Conservation (phyloP, 2,329 filamentous ascomycete genomes). For the Dactylellina drechsleri region DNA sequence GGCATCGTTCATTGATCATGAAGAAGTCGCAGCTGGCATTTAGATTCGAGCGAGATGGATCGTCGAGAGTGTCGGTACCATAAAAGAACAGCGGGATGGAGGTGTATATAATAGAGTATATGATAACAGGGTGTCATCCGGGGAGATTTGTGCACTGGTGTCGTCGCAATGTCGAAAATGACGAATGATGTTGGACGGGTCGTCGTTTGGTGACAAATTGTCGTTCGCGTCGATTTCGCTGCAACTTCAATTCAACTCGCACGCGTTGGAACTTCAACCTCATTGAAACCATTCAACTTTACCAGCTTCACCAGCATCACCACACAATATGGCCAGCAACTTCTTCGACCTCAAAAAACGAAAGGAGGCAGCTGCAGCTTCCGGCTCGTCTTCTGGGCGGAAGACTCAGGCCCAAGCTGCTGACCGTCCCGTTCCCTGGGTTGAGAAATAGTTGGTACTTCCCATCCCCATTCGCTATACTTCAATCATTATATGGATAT, state of each 20-base stretch:
- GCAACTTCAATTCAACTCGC: neutral
- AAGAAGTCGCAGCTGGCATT: conserved; percentile 23
- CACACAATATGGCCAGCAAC: conserved; percentile 55
- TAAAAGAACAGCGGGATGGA: too few relatives aligned
- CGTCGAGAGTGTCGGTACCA: too few relatives aligned
- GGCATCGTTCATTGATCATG: conserved; percentile 56
- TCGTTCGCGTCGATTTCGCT: conserved; percentile 3
- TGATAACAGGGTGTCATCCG: too few relatives aligned
- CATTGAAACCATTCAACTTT: conserved; percentile 11
- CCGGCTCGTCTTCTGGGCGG: conserved; percentile 67
- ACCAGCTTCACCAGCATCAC: neutral
- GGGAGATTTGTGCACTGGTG: too few relatives aligned
- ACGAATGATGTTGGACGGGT: too few relatives aligned
- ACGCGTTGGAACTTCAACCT: neutral
- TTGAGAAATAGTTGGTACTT: conserved; percentile 89
- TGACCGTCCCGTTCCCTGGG: conserved; percentile 75
- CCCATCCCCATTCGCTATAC: conserved; percentile 13
- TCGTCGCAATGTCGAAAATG: too few relatives aligned
- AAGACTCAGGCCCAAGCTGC: conserved; percentile 72
- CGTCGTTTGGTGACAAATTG: conserved; percentile 3
- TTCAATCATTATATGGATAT: neutral
- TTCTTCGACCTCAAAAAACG: conserved; percentile 97
- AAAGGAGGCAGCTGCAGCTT: conserved; percentile 75
- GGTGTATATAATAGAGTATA: too few relatives aligned
- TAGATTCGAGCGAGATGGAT: too few relatives aligned